phyloP scores from a whole-genome alignment of 2,329 filamentous ascomycete genomes.

The Xylaria digitata region DNA sequence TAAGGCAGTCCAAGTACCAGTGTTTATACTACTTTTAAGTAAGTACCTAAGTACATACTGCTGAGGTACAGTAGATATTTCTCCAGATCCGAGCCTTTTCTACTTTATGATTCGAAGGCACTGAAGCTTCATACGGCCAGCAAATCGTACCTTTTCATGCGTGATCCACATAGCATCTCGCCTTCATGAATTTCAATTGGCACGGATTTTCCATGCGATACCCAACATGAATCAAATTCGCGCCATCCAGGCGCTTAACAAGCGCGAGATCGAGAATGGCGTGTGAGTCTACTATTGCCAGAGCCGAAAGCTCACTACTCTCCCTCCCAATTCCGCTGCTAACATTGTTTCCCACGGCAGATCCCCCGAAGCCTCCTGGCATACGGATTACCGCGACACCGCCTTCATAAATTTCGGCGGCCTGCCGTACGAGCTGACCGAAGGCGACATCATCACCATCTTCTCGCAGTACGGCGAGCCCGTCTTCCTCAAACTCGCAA shows the following conservation, averaged over 20 bases:
- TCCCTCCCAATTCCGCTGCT: conserved; percentile 44
- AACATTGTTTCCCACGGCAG: conserved; percentile 57
- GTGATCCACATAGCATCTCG: background rate
- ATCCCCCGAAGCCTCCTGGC: conserved; percentile 90
- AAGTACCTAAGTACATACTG: no score
- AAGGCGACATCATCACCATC: conserved; percentile 95
- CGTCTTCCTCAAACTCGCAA: conserved; percentile 88
- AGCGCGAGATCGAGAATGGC: conserved; percentile 90
- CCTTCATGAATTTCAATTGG: background rate
- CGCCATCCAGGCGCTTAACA: conserved; percentile 91
- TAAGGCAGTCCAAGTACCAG: no score
- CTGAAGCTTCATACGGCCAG: background rate
- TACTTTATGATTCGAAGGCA: background rate
- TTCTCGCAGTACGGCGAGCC: conserved; percentile 98
- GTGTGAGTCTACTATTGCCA: conserved; percentile 65
- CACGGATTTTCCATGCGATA: conserved; percentile 2
- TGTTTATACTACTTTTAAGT: no score
- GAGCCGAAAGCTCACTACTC: background rate
- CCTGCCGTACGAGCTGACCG: conserved; percentile 89
- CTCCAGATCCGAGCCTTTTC: conserved; percentile 5
- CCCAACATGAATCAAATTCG: conserved; percentile 89
- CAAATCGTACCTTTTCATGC: background rate
- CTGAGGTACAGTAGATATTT: conserved; percentile 15
- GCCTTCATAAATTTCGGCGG: conserved; percentile 97
- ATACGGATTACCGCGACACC: conserved; percentile 96